Evolutionary conservation across 768 basidiomycete species (phyloP).

Genomic region (Rubroboletus pulcherrimus): DNA sequence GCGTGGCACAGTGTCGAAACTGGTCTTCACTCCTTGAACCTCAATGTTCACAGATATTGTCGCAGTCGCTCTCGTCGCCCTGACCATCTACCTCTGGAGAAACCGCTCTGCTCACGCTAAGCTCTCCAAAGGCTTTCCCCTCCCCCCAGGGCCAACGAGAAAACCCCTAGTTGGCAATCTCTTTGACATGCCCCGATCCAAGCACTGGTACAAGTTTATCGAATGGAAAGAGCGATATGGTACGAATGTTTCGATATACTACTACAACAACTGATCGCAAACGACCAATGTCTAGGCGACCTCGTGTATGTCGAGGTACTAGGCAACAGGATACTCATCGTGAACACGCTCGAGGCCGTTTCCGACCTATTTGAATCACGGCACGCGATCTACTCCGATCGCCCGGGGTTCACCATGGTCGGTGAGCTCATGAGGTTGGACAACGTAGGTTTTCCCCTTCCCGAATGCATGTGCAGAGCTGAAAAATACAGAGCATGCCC

Average conservation of each 20-base stretch:
- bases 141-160: conserved; percentile 4
- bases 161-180: conserved; percentile 3
- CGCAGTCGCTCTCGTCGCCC: neutral
- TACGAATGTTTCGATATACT: neutral
- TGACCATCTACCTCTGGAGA: neutral
- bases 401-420: conserved; percentile 34
- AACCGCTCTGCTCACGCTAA: neutral
- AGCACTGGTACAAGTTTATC: conserved; percentile 8
- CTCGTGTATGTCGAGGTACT: conserved; percentile 28
- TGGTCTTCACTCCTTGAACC: too few species aligned
- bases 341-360: conserved; percentile 28
- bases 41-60: neutral
- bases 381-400: conserved; percentile 28
- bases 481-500: conserved; percentile 18
- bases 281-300: conserved; percentile 19
- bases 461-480: neutral
- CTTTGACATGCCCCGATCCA: conserved; percentile 6
- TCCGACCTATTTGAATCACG: conserved; percentile 29
- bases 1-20: too few species aligned
- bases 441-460: conserved; percentile 2
- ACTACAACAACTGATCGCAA: neutral
- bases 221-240: conserved; percentile 10
- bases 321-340: conserved; percentile 26
- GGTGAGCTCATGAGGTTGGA: conserved; percentile 34
- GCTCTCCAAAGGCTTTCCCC: conserved; percentile 6